Evolutionary conservation across 805 yeast species (phyloP), one percentile per base, ranked within the genome.

Genomic region (Yamadazyma tumulicola): DNA sequence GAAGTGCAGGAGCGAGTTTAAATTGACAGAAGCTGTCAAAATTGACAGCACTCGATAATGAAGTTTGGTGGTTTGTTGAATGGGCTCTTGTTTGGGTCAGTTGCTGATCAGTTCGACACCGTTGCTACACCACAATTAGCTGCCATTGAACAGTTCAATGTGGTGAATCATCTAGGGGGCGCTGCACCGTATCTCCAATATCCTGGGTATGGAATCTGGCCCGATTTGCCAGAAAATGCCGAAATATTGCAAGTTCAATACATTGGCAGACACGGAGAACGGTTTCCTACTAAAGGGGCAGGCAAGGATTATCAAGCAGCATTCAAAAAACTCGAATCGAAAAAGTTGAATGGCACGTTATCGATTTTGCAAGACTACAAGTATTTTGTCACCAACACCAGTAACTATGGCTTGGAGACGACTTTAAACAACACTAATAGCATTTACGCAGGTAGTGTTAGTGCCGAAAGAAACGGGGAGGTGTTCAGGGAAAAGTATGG

Each of bases 251-350:
- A 82, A 55, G 85, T 81, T 8, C 87, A 81, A 45, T 59, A 83
- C 16, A 59, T 82, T 35, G 77, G 79, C 39, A 72, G 95, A 48
- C 94, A 86, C 49, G 94, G 91, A 14, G 93, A 85, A 55, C 64
- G 95, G 43, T 83, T 69, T 51, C 67, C 71, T 11, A 51, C 67
- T 12, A 43, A 36, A 12, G 37, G 49, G 18, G 42, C 45, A 25
- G 69, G 69, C 5, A 42, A 39, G 22, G 13, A 26, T 6, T 52
- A 52, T 31, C 57, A 61, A 33, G 40, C 48, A 4, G 45, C 61
- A 16, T 38, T 46, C 42, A 20, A 36, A 6, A 56, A 57, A 34
- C 45, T 66, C 26, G 35, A 49, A 29, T 24, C 25, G 17, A 48
- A 51, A 5, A 41, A 57, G 0, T 61, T 63, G 45, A 57, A 57